phyloP scores from a whole-genome alignment of 306 rosid genomes.

The Rosa rugosa region DNA sequence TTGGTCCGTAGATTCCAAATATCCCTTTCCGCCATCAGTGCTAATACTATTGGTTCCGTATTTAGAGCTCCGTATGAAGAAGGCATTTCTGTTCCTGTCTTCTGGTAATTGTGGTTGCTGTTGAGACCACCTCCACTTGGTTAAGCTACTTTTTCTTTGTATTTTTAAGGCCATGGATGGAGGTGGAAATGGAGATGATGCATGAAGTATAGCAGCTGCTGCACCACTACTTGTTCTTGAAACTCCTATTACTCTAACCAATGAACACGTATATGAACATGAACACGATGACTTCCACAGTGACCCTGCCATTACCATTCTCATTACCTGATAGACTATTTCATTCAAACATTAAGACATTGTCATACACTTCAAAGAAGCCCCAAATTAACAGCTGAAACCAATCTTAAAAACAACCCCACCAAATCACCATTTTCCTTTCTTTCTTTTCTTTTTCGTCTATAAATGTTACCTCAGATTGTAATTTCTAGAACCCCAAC shows the following conservation, averaged over 20 bases:
- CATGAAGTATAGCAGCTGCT: background rate
- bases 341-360: background rate
- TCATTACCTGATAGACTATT: background rate
- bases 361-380: no score
- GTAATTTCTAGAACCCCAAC: background rate
- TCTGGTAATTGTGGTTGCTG: conserved; percentile 7
- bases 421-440: background rate
- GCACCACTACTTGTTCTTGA: conserved; percentile 2
- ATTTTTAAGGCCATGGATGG: background rate
- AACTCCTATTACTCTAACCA: conserved; percentile 18
- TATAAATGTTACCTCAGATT: no score
- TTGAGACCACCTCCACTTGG: conserved; percentile 20
- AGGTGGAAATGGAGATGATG: conserved; percentile 9
- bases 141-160: background rate
- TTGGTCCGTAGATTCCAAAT: conserved; percentile 62
- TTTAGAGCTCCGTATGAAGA: conserved; percentile 23
- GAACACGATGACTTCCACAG: conserved; percentile 17
- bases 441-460: no score
- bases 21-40: conserved; percentile 32
- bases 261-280: conserved; percentile 3
- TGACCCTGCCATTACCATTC: background rate
- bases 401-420: background rate
- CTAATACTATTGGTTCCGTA: conserved; percentile 15
- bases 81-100: conserved; percentile 3
- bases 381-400: background rate